Evolutionary conservation across 2,329 filamentous ascomycete genomes (phyloP), one percentile per base, ranked within the genome.

Genomic region (Xylaria sp.): DNA sequence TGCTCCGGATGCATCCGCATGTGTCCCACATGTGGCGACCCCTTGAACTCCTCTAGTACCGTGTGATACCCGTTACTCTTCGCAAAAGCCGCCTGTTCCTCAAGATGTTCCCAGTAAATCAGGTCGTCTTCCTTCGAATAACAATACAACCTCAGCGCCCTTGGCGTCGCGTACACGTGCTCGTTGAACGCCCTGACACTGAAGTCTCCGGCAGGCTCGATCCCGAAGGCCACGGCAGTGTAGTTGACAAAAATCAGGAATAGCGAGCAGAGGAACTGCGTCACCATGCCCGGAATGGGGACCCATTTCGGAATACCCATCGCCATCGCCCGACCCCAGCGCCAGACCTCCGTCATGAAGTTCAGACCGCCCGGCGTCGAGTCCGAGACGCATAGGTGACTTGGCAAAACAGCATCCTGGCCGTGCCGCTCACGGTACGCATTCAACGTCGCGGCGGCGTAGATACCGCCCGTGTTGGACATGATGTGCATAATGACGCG

Each of bases 1-100:
- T 79, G 75, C 37, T 76, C 76, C 0, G 80, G 78, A 58, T 85
- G 79, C 70, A 78, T 72, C 16, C 80, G 75, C 74, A 88, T 80
- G 67, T 88, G 84, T 1, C 82, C 83, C 16, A 86, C 85, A 70
- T 89, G 85, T 1, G 78, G 73, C 54, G 80, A 84, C 3, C 79
- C 80, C 54, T 83, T 77, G 62, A 88, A 88, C 35, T 79, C 66
- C 59, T 83, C 80, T 18, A 76, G 73, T 1, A 76, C 73, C 1
- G 80, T 78, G 19, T 69, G 67, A 63, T 80, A 86, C 0, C 84
- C 85, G 56, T 75, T 74, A 10, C 68, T 66, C 60, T 69, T 74
- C 1, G 82, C 79, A 42, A 77, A 70, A 2, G 78, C 77, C 0
- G 78, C 80, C 65, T 86, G 80, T 11, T 73, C 73, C 63, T 84